These are phyloP conservation scores for Cryptococcus depauperatus DNA, from an alignment of 1,284 basidiomycete species.

Conservation along the genomic window DNA sequence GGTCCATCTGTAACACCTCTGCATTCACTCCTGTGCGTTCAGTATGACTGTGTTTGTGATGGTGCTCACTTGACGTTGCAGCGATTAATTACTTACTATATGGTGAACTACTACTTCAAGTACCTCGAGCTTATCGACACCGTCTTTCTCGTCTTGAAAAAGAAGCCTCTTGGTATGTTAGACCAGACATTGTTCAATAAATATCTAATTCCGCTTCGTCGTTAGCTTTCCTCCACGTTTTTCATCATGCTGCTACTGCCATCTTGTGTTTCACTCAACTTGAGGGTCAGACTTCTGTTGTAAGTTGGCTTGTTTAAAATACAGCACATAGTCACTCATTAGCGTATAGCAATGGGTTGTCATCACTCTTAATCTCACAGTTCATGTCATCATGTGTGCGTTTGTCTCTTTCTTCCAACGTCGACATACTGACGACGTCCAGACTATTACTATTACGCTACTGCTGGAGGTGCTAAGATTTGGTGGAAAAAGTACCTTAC, in stretches of 20 bases:
- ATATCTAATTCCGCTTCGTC: neutral
- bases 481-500: conserved; percentile 79
- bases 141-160: conserved; percentile 94
- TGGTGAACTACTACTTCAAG: conserved; percentile 97
- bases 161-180: conserved; percentile 80
- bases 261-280: conserved; percentile 89
- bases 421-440: conserved; percentile 5
- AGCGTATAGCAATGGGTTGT: conserved; percentile 99
- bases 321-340: neutral
- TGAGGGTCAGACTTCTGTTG: conserved; percentile 81
- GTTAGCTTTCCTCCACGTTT: conserved; percentile 90
- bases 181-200: no score
- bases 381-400: conserved; percentile 98
- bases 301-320: no score
- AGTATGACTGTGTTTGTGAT: neutral
- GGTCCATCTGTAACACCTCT: conserved; percentile 65
- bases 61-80: conserved; percentile 31
- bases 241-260: conserved; percentile 98
- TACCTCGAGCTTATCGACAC: conserved; percentile 92
- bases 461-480: conserved; percentile 86
- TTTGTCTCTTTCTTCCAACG: conserved; percentile 18
- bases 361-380: conserved; percentile 82
- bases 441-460: conserved; percentile 98
- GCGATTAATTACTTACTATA: conserved; percentile 86
- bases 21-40: conserved; percentile 78